Evolutionary conservation across 306 rosid species (phyloP).

Genomic region (Prunus mongolica): DNA sequence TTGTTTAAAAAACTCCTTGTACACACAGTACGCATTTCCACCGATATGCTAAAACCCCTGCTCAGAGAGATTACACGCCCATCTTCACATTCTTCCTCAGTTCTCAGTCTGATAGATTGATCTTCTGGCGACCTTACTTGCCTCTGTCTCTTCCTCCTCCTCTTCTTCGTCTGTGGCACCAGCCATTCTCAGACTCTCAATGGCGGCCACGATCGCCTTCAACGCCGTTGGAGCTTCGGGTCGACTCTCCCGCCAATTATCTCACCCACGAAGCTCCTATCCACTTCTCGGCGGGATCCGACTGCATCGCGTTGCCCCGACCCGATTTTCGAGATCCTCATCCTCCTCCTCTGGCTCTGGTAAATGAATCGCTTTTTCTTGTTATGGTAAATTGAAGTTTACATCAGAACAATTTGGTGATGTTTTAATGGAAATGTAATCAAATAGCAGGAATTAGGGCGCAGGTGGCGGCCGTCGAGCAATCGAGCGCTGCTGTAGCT

Average conservation of each 20-base stretch:
- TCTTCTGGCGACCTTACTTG: conserved; percentile 14
- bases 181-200: conserved; percentile 18
- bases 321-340: conserved; percentile 3
- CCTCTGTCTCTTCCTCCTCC: background rate
- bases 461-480: conserved; percentile 66
- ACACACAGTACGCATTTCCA: too few relatives aligned
- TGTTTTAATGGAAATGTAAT: background rate
- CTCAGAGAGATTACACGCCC: background rate
- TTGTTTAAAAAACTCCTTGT: too few relatives aligned
- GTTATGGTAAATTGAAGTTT: background rate
- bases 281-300: conserved; percentile 15
- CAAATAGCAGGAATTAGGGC: conserved; percentile 57
- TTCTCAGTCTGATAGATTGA: background rate
- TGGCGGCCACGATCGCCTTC: conserved; percentile 35
- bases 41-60: background rate
- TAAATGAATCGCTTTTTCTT: background rate
- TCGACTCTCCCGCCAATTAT: conserved; percentile 13
- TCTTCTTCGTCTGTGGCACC: background rate
- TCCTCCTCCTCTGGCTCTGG: conserved; percentile 16
- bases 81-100: background rate
- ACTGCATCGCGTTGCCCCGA: background rate
- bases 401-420: background rate
- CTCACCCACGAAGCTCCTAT: conserved; percentile 3
- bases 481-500: conserved; percentile 32
- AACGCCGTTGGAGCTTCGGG: conserved; percentile 25